phyloP scores from a whole-genome alignment of 768 basidiomycete genomes.

The Termitomyces sp. region DNA sequence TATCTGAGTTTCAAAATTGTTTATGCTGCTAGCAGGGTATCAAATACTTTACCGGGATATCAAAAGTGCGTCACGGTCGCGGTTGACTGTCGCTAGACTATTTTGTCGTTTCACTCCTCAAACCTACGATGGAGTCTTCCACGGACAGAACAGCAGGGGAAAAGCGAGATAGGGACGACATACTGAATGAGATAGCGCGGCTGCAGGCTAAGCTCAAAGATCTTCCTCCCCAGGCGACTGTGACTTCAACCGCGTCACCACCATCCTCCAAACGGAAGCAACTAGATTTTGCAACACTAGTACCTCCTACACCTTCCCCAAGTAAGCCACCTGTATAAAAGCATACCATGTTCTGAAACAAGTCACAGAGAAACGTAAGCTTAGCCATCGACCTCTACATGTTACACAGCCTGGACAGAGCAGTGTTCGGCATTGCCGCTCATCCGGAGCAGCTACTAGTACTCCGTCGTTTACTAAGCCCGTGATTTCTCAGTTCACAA shows the following conservation, averaged over 20 bases:
- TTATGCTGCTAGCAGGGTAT: constrained; percentile 15
- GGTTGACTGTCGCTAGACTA: constrained; percentile 2
- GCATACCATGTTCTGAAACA: constrained; percentile 3
- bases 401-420: not conserved
- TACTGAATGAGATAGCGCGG: constrained; percentile 51
- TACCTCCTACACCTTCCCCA: constrained; percentile 64
- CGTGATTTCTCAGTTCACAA: constrained; percentile 17
- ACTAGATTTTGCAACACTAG: constrained; percentile 36
- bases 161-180: constrained; percentile 40
- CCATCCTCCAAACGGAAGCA: constrained; percentile 51
- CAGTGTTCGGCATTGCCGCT: not conserved
- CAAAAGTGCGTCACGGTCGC: constrained; percentile 21
- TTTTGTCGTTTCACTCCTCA: not conserved
- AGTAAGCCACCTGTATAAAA: constrained; percentile 37
- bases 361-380: constrained; percentile 39
- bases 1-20: constrained; percentile 31
- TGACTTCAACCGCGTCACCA: constrained; percentile 5
- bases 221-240: constrained; percentile 23
- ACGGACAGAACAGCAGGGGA: constrained; percentile 37
- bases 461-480: not conserved
- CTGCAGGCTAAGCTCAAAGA: constrained; percentile 54
- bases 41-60: not conserved
- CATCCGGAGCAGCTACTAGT: constrained; percentile 5
- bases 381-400: constrained; percentile 23
- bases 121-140: constrained; percentile 52